phyloP scores from a whole-genome alignment of 805 yeast species.

The Candida taoyuanica region DNA sequence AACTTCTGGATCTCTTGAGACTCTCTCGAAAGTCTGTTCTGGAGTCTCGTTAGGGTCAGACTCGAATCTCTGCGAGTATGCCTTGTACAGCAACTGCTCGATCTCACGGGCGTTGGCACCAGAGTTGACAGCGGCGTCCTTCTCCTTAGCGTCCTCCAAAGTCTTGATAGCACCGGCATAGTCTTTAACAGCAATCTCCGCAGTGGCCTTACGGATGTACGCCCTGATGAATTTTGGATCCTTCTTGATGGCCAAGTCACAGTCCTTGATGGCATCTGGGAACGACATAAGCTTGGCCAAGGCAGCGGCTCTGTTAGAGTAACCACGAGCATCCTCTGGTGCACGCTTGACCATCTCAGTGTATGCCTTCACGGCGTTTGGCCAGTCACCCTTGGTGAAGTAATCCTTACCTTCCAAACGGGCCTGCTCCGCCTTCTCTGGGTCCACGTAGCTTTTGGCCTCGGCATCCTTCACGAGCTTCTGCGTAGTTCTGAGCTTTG shows the following conservation, averaged over 20 bases:
- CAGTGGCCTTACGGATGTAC: conserved; percentile 93
- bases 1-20: conserved; percentile 90
- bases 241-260: conserved; percentile 80
- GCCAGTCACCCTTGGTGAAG: conserved; percentile 93
- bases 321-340: conserved; percentile 96
- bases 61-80: conserved; percentile 73
- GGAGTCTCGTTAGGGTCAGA: conserved; percentile 79
- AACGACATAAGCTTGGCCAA: conserved; percentile 90
- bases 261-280: conserved; percentile 94
- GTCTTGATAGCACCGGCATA: conserved; percentile 79
- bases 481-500: conserved; percentile 83
- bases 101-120: conserved; percentile 69
- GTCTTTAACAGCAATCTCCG: conserved; percentile 87
- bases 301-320: conserved; percentile 97
- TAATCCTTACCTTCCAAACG: conserved; percentile 86
- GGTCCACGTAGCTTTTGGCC: conserved; percentile 74
- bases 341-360: conserved; percentile 95
- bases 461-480: conserved; percentile 78
- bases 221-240: conserved; percentile 93
- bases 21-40: conserved; percentile 90
- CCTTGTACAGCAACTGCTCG: conserved; percentile 75
- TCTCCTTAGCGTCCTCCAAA: conserved; percentile 68
- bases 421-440: conserved; percentile 92
- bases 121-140: conserved; percentile 60
- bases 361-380: conserved; percentile 90